Conservation (phyloP, 306 rosid genomes). For the Astragalus membranaceus region DNA sequence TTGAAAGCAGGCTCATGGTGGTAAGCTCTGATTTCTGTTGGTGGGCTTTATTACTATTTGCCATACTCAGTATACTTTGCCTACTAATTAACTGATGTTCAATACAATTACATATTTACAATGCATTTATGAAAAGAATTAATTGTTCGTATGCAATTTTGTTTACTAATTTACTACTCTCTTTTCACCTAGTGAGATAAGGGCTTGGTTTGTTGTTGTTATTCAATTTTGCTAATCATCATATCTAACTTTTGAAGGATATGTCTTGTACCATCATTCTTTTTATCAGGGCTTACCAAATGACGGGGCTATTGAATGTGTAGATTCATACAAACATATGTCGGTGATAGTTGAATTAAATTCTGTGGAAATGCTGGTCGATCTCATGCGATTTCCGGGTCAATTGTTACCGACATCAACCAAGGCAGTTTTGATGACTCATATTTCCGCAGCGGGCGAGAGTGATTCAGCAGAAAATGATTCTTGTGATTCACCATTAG, state of each 20-base stretch:
- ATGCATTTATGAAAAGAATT: neutral
- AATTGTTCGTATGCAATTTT: slow-evolving; percentile 4
- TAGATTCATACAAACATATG: slow-evolving; percentile 84
- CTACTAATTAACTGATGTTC: neutral
- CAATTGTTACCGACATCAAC: slow-evolving; percentile 74
- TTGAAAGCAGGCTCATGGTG: slow-evolving; percentile 87
- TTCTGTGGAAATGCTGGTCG: slow-evolving; percentile 85
- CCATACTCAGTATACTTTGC: neutral
- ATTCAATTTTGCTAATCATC: slow-evolving; percentile 16
- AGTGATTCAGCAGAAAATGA: slow-evolving; percentile 99
- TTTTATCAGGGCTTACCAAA: slow-evolving; percentile 78
- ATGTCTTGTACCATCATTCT: slow-evolving; percentile 20
- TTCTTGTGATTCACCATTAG: slow-evolving; percentile 98
- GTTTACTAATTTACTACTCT: slow-evolving; percentile 6
- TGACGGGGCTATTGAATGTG: slow-evolving; percentile 68
- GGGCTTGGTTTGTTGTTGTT: slow-evolving; percentile 11
- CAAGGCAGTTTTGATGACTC: slow-evolving; percentile 83
- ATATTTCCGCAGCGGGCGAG: slow-evolving; percentile 92
- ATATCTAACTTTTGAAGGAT: slow-evolving; percentile 13
- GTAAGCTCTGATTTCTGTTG: slow-evolving; percentile 51
- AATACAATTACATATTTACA: neutral
- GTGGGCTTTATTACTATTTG: neutral
- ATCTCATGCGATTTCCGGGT: slow-evolving; percentile 97
- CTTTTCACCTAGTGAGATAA: slow-evolving; percentile 10
- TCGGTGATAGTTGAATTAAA: slow-evolving; percentile 75